Base-by-base conservation (phyloP, 2,329 filamentous ascomycete genomes). In the Exophiala oligosperma region DNA sequence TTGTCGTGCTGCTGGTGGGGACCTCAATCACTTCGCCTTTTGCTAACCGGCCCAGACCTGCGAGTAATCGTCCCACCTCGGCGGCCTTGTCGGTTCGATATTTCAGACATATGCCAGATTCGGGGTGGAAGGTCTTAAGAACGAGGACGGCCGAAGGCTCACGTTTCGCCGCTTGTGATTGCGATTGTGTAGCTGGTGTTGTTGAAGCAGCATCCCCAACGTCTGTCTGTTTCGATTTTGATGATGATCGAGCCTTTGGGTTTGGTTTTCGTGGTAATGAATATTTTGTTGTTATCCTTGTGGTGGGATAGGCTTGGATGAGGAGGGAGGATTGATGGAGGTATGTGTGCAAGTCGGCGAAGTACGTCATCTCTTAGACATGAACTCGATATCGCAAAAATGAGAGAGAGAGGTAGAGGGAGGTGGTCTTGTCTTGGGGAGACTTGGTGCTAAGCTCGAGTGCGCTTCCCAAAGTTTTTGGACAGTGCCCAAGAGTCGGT, bases 261-360 rank as follows among this genome's bases (percentile, higher is more conserved):
- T 70, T 68, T 41, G 70, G 47, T 58, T 71, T 67, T 70, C 63
- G 61, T 66, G 60, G 67, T 66, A 64, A 62, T 66, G 66, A 88
- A 84, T 97, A 99, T 81, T 90, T 92, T 64, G 92, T 96, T 66
- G 91, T 95, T 77, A 97, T 91, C 70, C 87, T 85, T 49, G 93
- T 92, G 35, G 84, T 84, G 3, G 94, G 94, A 49, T 91, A 87
- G 56, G 94, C 93, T 76, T 94, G 85, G 54, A 99, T 81, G 57
- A 99, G 86, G 60, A 92, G 85, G 17, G 86, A 80, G 12, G 93
- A 96, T 75, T 97, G 89, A 68, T 89, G 86, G 66, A 97, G 89
- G 89, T 92, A 99, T 77, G 92, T 88, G 76, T 96, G 88, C 74
- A 90, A 90, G 57, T 90, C 92, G 52, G 83, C 79, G 72, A 96